Evolutionary conservation across 345 rosid genomes (phyloP).

Genomic region (Abelmoschus esculentus): DNA sequence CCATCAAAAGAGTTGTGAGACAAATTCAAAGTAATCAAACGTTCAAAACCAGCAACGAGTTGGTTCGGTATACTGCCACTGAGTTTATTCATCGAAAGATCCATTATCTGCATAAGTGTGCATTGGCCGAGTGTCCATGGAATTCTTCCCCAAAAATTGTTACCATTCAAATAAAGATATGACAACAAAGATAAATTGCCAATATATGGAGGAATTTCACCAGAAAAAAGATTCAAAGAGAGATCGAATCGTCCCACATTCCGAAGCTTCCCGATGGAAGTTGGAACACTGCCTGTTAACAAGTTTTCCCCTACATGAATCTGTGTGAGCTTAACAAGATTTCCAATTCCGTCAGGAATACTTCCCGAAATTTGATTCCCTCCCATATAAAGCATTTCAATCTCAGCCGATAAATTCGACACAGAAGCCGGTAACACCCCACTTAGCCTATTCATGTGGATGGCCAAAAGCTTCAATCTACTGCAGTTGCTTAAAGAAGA

Average conservation of each 20-base stretch:
- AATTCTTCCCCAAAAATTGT: not conserved
- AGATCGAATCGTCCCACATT: not conserved
- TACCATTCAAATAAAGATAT: not conserved
- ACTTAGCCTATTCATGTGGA: not conserved
- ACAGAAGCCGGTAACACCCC: conserved; percentile 1
- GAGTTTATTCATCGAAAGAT: conserved; percentile 18
- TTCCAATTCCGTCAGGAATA: conserved; percentile 14
- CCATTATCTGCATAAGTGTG: not conserved
- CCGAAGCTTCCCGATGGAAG: not conserved
- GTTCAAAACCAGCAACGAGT: conserved; percentile 11
- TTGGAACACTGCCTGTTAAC: not conserved
- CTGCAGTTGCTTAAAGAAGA: conserved; percentile 7
- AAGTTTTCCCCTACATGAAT: not conserved
- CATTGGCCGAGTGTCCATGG: not conserved
- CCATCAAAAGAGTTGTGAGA: conserved; percentile 27
- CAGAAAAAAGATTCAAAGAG: not conserved
- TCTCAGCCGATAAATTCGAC: conserved; percentile 4
- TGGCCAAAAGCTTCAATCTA: not conserved
- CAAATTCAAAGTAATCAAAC: conserved; percentile 11
- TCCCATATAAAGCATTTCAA: not conserved
- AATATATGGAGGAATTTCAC: conserved; percentile 15
- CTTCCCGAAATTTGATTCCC: conserved; percentile 6
- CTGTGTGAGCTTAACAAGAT: not conserved
- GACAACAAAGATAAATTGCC: conserved; percentile 1
- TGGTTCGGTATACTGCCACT: conserved; percentile 19